Conservation (phyloP, 2,329 filamentous ascomycete genomes). For the Pseudophaeomoniella oleicola region DNA sequence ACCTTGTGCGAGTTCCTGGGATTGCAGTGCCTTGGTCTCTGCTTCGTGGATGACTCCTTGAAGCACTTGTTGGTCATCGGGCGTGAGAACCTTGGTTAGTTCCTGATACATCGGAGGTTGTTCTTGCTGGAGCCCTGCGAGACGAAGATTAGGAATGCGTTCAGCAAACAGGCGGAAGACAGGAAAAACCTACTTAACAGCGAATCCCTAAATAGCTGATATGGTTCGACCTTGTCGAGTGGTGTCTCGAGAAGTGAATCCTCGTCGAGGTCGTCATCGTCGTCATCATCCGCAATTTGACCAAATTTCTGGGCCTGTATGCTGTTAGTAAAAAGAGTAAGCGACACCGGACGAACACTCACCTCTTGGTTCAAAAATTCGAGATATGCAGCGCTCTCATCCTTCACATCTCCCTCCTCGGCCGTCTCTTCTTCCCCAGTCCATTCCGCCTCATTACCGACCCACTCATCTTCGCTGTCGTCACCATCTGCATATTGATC, state of each 20-base stretch:
- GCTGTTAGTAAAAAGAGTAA: background rate
- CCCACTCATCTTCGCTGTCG: constrained; percentile 74
- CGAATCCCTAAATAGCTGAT: constrained; percentile 71
- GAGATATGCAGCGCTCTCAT: constrained; percentile 86
- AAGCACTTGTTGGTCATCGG: constrained; percentile 69
- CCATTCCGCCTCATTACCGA: constrained; percentile 53
- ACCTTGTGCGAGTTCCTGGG: background rate
- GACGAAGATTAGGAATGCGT: too few relatives aligned
- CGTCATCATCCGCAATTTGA: constrained; percentile 54
- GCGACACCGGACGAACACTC: constrained; percentile 13
- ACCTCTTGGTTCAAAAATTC: constrained; percentile 92
- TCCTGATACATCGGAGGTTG: constrained; percentile 78
- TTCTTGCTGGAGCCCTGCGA: constrained; percentile 67
- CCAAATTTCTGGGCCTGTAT: constrained; percentile 67
- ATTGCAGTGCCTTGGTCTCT: constrained; percentile 34
- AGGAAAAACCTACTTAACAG: constrained; percentile 55
- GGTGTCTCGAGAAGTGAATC: constrained; percentile 86
- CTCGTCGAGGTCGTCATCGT: constrained; percentile 84
- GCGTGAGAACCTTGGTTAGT: constrained; percentile 62
- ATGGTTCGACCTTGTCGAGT: constrained; percentile 89
- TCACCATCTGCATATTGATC: constrained; percentile 62
- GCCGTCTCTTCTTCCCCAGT: constrained; percentile 50
- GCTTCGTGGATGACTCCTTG: constrained; percentile 65
- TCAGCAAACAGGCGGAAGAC: constrained; percentile 9
- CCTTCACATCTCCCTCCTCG: constrained; percentile 52